Conservation (phyloP, 306 rosid species). For the Castanea sativa region DNA sequence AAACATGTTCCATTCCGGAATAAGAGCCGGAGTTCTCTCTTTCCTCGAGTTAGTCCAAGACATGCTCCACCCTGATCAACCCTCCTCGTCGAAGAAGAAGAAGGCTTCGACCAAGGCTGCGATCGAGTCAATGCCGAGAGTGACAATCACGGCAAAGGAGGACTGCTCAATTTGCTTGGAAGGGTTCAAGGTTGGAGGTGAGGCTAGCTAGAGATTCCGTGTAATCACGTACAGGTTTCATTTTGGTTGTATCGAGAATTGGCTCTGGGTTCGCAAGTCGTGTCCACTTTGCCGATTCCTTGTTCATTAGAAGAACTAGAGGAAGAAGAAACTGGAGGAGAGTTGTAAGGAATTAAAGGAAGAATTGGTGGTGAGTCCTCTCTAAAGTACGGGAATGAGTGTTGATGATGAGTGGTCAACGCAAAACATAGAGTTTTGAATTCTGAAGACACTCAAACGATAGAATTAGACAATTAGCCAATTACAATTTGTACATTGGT, state of each 20-base stretch:
- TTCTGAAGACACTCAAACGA: too few species aligned
- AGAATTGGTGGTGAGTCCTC: neutral
- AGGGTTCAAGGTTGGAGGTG: conserved; percentile 13
- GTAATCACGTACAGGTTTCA: conserved; percentile 38
- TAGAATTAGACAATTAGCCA: too few species aligned
- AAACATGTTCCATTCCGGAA: too few species aligned
- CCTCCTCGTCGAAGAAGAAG: conserved; percentile 9
- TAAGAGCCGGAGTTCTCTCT: too few species aligned
- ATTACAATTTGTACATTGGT: too few species aligned
- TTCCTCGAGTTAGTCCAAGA: too few species aligned
- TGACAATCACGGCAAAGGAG: conserved; percentile 15
- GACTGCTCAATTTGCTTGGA: conserved; percentile 45
- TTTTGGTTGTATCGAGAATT: conserved; percentile 25
- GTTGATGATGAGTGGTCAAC: conserved; percentile 3
- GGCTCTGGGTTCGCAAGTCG: conserved; percentile 27
- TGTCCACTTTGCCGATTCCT: conserved; percentile 41
- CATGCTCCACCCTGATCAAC: too few species aligned
- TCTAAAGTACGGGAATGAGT: neutral
- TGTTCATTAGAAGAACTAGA: conserved; percentile 19
- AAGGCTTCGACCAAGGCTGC: conserved; percentile 9
- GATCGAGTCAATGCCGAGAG: conserved; percentile 28
- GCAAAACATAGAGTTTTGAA: neutral
- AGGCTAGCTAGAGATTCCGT: conserved; percentile 40
- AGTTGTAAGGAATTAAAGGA: conserved; percentile 1
- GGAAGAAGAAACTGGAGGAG: conserved; percentile 5